Evolutionary conservation across 2,329 filamentous ascomycete species (phyloP).

Genomic region (Tricladium varicosporioides): DNA sequence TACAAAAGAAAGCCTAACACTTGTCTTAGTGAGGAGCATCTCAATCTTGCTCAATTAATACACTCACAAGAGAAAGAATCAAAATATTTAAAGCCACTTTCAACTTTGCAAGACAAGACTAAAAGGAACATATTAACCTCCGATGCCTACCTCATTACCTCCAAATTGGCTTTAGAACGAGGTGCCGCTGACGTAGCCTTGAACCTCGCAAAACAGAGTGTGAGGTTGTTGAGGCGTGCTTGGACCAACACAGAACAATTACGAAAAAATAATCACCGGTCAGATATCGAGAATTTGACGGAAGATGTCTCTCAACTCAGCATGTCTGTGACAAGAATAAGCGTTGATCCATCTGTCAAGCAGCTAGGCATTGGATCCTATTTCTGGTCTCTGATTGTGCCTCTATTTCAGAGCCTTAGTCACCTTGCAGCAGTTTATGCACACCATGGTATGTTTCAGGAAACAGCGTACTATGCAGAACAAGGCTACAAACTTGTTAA

Average conservation of each 20-base stretch:
- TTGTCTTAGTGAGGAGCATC: conserved; percentile 28
- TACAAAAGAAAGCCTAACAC: background rate
- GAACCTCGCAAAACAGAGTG: conserved; percentile 53
- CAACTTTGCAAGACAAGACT: conserved; percentile 22
- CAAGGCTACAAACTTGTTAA: conserved; percentile 74
- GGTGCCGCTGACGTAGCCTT: conserved; percentile 60
- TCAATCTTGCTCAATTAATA: conserved; percentile 27
- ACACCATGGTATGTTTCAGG: conserved; percentile 81
- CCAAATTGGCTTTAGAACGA: conserved; percentile 34
- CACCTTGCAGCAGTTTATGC: conserved; percentile 77
- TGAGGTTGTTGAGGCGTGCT: conserved; percentile 44
- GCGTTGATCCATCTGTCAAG: conserved; percentile 33
- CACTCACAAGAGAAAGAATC: conserved; percentile 27
- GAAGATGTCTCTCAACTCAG: conserved; percentile 35
- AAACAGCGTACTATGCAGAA: conserved; percentile 85
- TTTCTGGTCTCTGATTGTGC: conserved; percentile 77
- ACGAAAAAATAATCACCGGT: conserved; percentile 11
- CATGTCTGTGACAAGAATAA: conserved; percentile 38
- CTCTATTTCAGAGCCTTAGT: conserved; percentile 68
- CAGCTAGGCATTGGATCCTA: conserved; percentile 53
- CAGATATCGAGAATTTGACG: conserved; percentile 28
- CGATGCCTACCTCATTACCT: conserved; percentile 36
- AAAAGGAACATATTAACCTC: conserved; percentile 33
- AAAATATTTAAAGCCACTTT: conserved; percentile 14
- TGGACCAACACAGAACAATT: conserved; percentile 38